These are phyloP conservation scores for Russula olivacea DNA, from an alignment of 768 basidiomycete species.

Conservation along the genomic window DNA sequence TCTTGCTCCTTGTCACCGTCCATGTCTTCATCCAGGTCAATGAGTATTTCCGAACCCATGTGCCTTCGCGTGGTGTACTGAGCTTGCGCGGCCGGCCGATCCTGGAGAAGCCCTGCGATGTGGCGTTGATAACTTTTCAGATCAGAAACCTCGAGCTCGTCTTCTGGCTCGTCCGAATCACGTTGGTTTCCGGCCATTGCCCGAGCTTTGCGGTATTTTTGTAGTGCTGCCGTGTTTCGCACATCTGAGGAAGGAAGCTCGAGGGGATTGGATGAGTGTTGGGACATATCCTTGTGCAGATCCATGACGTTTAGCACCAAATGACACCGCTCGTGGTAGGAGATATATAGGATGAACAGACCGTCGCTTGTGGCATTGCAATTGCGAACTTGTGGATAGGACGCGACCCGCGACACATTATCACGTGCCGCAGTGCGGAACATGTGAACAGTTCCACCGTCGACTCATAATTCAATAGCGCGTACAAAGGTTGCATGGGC, in stretches of 20 bases:
- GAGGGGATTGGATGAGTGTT: conserved; percentile 70
- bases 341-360: background rate
- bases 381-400: background rate
- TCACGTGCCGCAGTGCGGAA: conserved; percentile 10
- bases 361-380: background rate
- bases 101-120: conserved; percentile 41
- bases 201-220: conserved; percentile 35
- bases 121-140: conserved; percentile 47
- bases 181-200: conserved; percentile 29
- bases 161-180: conserved; percentile 49
- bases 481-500: background rate
- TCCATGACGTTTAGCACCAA: conserved; percentile 31
- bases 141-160: conserved; percentile 36
- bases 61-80: conserved; percentile 10
- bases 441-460: background rate
- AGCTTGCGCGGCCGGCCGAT: conserved; percentile 13
- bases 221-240: conserved; percentile 44
- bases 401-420: conserved; percentile 1
- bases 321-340: background rate
- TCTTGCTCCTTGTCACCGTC: conserved; percentile 43
- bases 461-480: background rate
- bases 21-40: conserved; percentile 49
- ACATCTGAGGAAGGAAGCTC: conserved; percentile 59
- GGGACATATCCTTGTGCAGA: conserved; percentile 44
- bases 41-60: conserved; percentile 28